These are phyloP conservation scores for Calonectria fujianensis DNA, from an alignment of 2,329 filamentous ascomycete genomes.

Conservation along the genomic window DNA sequence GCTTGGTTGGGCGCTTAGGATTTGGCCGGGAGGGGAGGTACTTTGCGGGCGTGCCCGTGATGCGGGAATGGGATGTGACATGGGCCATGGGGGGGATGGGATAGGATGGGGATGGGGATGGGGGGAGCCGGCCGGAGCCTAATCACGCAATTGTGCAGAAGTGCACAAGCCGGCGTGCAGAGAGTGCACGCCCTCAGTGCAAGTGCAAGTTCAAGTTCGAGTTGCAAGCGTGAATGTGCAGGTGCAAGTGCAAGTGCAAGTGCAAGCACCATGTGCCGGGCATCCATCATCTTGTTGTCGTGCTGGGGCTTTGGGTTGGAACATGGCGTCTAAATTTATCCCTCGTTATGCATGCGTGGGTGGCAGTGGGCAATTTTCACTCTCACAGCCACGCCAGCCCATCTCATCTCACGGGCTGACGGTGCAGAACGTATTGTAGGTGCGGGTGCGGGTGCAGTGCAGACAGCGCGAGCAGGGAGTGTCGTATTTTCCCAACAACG, in stretches of 20 bases:
- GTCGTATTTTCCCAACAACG: constrained; percentile 20
- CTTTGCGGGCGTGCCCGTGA: constrained; percentile 3
- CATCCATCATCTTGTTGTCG: constrained; percentile 1
- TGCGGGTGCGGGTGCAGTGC: constrained; percentile 1
- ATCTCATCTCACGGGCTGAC: constrained; percentile 33
- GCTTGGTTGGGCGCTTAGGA: constrained; percentile 30
- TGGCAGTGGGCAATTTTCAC: constrained; percentile 11
- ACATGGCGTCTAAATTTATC: constrained; percentile 16
- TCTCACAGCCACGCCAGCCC: constrained; percentile 30
- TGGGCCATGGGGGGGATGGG: not conserved
- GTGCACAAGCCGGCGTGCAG: not conserved
- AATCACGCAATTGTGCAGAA: constrained; percentile 23
- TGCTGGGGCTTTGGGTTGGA: not conserved
- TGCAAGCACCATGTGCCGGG: constrained; percentile 10
- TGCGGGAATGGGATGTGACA: constrained; percentile 23
- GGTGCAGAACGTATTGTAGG: constrained; percentile 28
- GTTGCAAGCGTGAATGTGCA: not conserved
- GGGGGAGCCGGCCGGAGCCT: constrained; percentile 16
- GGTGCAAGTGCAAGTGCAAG: not conserved
- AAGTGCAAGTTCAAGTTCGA: not conserved
- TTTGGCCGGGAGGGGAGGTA: constrained; percentile 5
- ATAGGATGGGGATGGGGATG: not conserved
- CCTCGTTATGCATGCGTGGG: constrained; percentile 10
- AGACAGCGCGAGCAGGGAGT: not conserved
- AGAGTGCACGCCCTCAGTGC: not conserved